Base-by-base conservation (phyloP, 352 stramenopile species). In the Pythium dissotocum region DNA sequence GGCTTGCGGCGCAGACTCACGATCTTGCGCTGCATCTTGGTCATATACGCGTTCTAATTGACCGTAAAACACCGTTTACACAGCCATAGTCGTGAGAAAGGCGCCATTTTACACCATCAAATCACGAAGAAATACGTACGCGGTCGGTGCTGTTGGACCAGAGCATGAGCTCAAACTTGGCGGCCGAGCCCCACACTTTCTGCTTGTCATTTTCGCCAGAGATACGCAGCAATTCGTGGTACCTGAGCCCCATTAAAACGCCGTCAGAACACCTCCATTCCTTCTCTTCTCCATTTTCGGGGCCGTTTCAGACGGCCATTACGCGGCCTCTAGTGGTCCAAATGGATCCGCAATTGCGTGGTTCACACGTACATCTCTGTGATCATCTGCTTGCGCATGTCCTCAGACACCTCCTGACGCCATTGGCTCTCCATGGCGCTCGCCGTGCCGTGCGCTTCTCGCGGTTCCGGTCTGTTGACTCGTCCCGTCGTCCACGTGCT, bases 381-480 rank as follows among this genome's bases (percentile, higher is more conserved):
- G 76, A 94, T 94, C 85, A 94, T 93, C 67, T 88, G 79, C 77
- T 93, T 94, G 71, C 87, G 87, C 77, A 83, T 85, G 58, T 92
- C 82, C 66, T 92, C 85, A 35, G 83, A 72, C 67, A 94, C 89
- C 71, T 94, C 85, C 32, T 85, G 78, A 0, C 87, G 85, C 87
- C 87, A 94, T 60, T 87, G 84, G 30, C 30, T 32, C 52, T 71
- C 56, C 63, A 63, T 70, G 14, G 42, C 26, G 36, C 5, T 7
- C 36, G 36, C 3, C 36, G 36, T 12, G 36, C 12, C 36, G 6
- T 42, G 36, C 7, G 6, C 36, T 42, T 42, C 36, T 42, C 36
- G 6, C 36, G 36, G 10, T 12, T 7, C 7, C 36, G 36, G 36
- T 24, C 36, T 7, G 36, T 42, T 42, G 36, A 42, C 36, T 42